A percentile compares a stretch with the other conserved stretches of the same genome.
phyloP scores from a whole-genome alignment of 352 stramenopile species.

The Pythium aquatile region DNA sequence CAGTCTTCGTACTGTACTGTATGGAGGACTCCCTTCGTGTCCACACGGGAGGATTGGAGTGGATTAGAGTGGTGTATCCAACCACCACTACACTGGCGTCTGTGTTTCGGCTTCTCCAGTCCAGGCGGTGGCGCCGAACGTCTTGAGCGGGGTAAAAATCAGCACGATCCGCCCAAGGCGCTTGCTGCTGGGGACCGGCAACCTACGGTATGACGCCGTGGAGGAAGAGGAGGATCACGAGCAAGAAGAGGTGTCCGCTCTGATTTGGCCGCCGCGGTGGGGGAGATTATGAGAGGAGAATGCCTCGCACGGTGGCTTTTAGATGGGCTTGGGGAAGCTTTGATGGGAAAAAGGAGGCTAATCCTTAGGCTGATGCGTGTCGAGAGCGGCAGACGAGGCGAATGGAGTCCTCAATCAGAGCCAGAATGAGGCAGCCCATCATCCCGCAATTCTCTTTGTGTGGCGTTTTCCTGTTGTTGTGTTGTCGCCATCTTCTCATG shows the following conservation, averaged over 20 bases:
- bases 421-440: neutral
- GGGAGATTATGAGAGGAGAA: neutral
- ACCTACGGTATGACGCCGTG: neutral
- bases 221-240: neutral
- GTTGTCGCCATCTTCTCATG: constrained; percentile 7
- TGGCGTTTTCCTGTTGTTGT: constrained; percentile 13
- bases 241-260: neutral
- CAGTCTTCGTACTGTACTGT: neutral
- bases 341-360: neutral
- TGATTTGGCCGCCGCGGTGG: neutral
- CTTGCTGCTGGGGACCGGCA: neutral
- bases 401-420: neutral
- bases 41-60: neutral
- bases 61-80: neutral
- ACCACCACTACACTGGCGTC: neutral
- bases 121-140: neutral
- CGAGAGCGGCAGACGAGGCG: constrained; percentile 1
- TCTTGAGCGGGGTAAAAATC: neutral
- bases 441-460: neutral
- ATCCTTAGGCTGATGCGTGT: neutral
- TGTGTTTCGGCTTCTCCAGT: neutral
- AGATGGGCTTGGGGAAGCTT: neutral
- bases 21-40: neutral
- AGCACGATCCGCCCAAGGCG: neutral
- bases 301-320: neutral